A percentile compares a stretch with the other conserved stretches of the same genome.
Conservation (phyloP, 768 basidiomycete species). For the Tephrocybe rancida region DNA sequence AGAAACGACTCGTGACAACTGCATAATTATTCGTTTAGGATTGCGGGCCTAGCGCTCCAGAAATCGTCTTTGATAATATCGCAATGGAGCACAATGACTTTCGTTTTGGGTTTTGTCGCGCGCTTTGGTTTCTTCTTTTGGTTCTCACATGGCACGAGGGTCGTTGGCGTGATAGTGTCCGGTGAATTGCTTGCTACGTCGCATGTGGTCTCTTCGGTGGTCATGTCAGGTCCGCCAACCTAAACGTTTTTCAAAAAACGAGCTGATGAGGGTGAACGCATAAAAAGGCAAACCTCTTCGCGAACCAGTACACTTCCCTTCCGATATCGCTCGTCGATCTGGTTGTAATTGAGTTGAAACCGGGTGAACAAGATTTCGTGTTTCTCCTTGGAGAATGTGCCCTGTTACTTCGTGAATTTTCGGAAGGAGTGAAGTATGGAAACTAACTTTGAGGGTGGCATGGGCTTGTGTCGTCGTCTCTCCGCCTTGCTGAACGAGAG, state of each 20-base stretch:
- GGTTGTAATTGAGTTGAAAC: conserved; percentile 90
- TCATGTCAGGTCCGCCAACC: conserved; percentile 5
- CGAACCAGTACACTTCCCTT: conserved; percentile 88
- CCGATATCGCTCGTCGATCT: conserved; percentile 66
- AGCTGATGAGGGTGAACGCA: neutral
- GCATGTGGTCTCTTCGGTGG: neutral
- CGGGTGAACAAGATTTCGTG: conserved; percentile 86
- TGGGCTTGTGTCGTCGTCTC: conserved; percentile 82
- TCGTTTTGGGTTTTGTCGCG: conserved; percentile 38
- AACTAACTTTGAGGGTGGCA: conserved; percentile 66
- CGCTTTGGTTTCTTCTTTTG: conserved; percentile 26
- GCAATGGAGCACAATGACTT: conserved; percentile 68
- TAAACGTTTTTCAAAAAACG: neutral
- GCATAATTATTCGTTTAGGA: conserved; percentile 43
- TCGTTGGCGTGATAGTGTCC: conserved; percentile 7
- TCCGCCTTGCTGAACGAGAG: conserved; percentile 83
- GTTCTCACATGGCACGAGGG: too few species aligned
- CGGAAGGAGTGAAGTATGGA: neutral
- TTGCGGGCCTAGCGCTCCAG: conserved; percentile 64
- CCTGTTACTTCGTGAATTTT: conserved; percentile 44
- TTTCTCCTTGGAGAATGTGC: conserved; percentile 87
- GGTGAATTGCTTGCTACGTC: neutral
- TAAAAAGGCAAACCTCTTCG: conserved; percentile 45
- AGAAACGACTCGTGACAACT: conserved; percentile 1
- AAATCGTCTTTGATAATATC: conserved; percentile 85